phyloP scores from a whole-genome alignment of 2,329 filamentous ascomycete species.

The Hymenoscyphus infarciens region DNA sequence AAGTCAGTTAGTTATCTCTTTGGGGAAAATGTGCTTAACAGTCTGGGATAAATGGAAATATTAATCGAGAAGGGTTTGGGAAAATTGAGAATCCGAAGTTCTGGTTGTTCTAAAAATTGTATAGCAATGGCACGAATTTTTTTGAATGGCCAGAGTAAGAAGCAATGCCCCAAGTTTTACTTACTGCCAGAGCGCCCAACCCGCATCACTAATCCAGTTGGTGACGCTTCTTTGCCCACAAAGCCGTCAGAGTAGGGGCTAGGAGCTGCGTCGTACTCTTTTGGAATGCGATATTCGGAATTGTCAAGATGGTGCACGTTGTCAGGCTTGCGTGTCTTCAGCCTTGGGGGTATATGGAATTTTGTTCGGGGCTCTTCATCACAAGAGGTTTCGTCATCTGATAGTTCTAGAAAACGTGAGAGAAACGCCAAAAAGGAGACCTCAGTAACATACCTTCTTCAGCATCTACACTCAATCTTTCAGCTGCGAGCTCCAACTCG shows the following conservation, averaged over 20 bases:
- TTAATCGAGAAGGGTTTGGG: neutral
- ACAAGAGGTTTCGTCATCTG: neutral
- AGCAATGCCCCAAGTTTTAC: neutral
- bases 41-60: no score
- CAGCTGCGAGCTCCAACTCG: constrained; percentile 20
- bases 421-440: neutral
- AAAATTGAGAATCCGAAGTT: constrained; percentile 5
- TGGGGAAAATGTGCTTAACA: no score
- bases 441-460: neutral
- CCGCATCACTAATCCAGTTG: constrained; percentile 27
- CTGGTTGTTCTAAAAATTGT: neutral
- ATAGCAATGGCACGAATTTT: neutral
- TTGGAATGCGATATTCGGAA: constrained; percentile 19
- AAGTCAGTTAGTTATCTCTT: no score
- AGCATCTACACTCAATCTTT: constrained; percentile 10
- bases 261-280: neutral
- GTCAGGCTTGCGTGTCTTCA: neutral
- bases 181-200: constrained; percentile 4
- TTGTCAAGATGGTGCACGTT: neutral
- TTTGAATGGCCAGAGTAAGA: no score
- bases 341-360: neutral
- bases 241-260: constrained; percentile 29
- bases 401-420: neutral
- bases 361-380: no score
- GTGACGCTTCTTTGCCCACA: constrained; percentile 26